Conservation (phyloP, 148 eudicot genomes). For the Chenopodium quinoa region DNA sequence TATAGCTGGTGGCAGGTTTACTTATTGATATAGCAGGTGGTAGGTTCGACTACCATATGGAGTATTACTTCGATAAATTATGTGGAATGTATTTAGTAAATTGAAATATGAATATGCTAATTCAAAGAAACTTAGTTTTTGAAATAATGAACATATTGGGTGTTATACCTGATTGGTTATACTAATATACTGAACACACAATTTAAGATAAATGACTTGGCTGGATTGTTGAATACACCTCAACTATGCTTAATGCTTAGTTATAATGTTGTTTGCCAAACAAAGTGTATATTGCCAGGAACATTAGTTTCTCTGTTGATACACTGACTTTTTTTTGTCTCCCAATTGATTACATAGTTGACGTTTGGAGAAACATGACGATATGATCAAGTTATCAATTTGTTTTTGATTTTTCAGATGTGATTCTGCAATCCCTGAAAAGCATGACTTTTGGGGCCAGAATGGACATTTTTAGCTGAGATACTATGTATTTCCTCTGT, state of each 20-base stretch:
- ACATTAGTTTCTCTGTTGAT: background rate
- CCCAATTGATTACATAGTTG: background rate
- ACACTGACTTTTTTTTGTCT: background rate
- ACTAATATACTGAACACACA: background rate
- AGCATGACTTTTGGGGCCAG: background rate
- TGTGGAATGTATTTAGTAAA: background rate
- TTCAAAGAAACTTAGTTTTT: background rate
- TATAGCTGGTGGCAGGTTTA: too few relatives aligned
- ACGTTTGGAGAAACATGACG: background rate
- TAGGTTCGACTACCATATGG: too few relatives aligned
- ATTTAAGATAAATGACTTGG: background rate
- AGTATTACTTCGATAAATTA: background rate
- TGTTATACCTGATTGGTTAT: background rate
- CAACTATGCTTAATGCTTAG: background rate
- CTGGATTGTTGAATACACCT: background rate
- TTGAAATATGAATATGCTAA: background rate
- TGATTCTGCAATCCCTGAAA: background rate
- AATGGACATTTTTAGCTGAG: background rate
- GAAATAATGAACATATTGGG: background rate
- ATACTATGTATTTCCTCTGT: background rate
- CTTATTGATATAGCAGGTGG: too few relatives aligned
- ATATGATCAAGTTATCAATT: background rate
- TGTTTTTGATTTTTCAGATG: background rate
- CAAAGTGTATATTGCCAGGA: background rate
- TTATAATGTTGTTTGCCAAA: background rate